Base-by-base conservation (phyloP, 208 protist species). In the Polymyxa betae region DNA sequence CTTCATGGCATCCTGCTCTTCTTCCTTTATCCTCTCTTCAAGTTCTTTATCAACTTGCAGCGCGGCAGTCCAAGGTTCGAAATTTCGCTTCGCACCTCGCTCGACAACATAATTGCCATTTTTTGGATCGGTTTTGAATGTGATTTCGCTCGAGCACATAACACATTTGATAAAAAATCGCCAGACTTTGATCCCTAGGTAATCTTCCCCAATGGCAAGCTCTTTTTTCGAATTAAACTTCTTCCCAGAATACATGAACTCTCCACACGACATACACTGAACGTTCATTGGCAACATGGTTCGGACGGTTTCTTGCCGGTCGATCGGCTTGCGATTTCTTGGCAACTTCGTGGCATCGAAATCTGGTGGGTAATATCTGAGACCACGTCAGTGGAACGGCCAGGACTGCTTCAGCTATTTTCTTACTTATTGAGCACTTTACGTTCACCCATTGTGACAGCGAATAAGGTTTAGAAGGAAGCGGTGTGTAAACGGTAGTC, bases 211-310 rank as follows among this genome's bases (percentile, higher is more conserved):
- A 46, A 89, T 49, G 0, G 94, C 93, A n/a, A 94, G 95, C 90
- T 97, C 95, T 64, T 97, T 96, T 40, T 90, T 87, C 20, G 94
- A 90, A 66, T 97, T 97, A 87, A 96, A 96, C 89, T 96, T 96
- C 44, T 91, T 96, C 38, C 95, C 95, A 40, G 89, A 77, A 82
- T 92, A 93, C 16, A 96, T 92, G 92, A 95, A 96, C 89, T 96
- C 94, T 49, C 94, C 93, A 88, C 95, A 97, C 44, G 87, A 93
- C 72, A 90, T 91, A 89, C 95, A 96, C 54, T 94, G 68, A 38
- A 96, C 92, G 89, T 93, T 95, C 94, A 96, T 96, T 0, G 95
- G 95, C 41, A 96, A 40, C 95, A 96, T 96, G 89, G 95, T 95
- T 12, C 94, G 91, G 0, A 95, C 91, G 38, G 78, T 88, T 41